These are phyloP conservation scores for Geoglossum glabrum DNA, from an alignment of 495 filamentous ascomycete genomes.

Conservation along the genomic window DNA sequence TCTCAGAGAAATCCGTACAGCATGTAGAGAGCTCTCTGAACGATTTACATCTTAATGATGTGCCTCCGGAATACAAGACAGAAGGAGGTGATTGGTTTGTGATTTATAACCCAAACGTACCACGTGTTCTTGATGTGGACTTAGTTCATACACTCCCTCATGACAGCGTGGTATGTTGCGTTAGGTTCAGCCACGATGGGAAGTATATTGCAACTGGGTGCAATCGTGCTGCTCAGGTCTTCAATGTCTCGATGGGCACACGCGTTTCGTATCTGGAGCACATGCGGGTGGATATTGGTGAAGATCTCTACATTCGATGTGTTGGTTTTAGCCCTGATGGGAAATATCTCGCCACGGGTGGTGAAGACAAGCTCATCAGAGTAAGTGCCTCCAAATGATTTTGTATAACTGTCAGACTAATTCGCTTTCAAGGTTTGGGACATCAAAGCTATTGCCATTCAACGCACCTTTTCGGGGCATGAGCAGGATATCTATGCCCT, in stretches of 20 bases:
- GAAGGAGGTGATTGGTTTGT: constrained; percentile 75
- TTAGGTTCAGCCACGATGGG: constrained; percentile 73
- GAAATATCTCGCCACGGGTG: constrained; percentile 71
- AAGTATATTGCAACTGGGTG: constrained; percentile 80
- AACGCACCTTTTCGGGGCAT: constrained; percentile 64
- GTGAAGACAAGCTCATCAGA: constrained; percentile 77
- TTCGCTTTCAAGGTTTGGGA: constrained; percentile 54
- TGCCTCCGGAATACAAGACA: constrained; percentile 67
- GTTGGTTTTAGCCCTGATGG: constrained; percentile 89
- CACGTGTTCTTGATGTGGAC: constrained; percentile 67
- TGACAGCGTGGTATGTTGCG: constrained; percentile 81
- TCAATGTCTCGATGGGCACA: constrained; percentile 59
- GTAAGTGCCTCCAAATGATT: constrained; percentile 28
- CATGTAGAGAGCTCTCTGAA: constrained; percentile 59
- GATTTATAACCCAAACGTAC: constrained; percentile 71
- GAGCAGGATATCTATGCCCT: constrained; percentile 88
- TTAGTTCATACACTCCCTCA: constrained; percentile 66
- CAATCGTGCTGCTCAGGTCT: constrained; percentile 77
- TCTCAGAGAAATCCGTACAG: no score
- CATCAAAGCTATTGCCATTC: constrained; percentile 51
- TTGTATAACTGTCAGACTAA: background rate
- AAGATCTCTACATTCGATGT: constrained; percentile 75
- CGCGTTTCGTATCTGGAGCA: constrained; percentile 65
- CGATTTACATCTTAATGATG: constrained; percentile 65
- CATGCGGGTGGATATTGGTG: constrained; percentile 60